phyloP scores from a whole-genome alignment of 306 rosid genomes.

The Gastrolobium villosum region DNA sequence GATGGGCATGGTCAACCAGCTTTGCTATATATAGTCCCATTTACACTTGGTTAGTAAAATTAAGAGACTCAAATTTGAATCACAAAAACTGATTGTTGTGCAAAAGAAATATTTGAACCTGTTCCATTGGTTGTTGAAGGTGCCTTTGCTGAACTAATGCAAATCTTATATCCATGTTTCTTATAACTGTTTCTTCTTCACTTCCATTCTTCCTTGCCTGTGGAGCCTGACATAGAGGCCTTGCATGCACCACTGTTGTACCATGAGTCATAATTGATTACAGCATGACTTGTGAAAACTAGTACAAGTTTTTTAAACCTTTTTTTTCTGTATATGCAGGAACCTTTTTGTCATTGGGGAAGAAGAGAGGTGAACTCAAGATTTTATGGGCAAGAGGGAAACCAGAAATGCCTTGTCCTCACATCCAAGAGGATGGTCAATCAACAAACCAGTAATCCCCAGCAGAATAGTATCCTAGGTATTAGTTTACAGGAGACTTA shows the following conservation, averaged over 20 bases:
- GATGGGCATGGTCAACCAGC: constrained; percentile 99
- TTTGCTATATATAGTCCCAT: constrained; percentile 92
- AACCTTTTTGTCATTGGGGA: constrained; percentile 87
- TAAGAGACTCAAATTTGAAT: background rate
- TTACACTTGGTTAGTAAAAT: constrained; percentile 82
- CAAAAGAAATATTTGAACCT: background rate
- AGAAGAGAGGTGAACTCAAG: constrained; percentile 88
- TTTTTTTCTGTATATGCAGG: constrained; percentile 62
- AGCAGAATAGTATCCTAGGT: constrained; percentile 46
- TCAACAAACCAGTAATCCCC: constrained; percentile 48
- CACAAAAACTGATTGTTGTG: constrained; percentile 12
- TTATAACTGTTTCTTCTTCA: background rate
- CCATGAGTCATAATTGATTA: background rate
- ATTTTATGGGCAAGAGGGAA: constrained; percentile 91
- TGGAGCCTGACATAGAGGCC: background rate
- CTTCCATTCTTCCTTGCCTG: background rate
- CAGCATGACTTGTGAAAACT: constrained; percentile 11
- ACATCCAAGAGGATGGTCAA: constrained; percentile 65
- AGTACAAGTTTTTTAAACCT: background rate
- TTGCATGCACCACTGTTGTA: background rate
- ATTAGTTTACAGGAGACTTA: constrained; percentile 52
- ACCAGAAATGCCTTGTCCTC: constrained; percentile 88
- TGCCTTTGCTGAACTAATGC: background rate
- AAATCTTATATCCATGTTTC: constrained; percentile 15
- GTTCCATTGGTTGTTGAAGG: background rate